phyloP scores from a whole-genome alignment of 1,284 basidiomycete genomes.

The Stygiomarasmius scandens region DNA sequence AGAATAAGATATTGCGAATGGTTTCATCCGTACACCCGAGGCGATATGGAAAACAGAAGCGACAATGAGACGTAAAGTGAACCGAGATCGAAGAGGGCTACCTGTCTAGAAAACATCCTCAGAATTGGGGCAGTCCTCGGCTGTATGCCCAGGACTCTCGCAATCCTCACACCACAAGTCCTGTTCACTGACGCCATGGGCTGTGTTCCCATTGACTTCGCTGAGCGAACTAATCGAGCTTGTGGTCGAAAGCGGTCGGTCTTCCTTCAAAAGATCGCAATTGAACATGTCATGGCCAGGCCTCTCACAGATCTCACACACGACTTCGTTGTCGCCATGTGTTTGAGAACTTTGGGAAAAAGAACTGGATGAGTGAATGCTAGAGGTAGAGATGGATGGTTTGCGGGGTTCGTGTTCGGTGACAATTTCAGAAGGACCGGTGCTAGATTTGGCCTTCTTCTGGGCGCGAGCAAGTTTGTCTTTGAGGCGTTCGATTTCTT shows the following conservation, averaged over 20 bases:
- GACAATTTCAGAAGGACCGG: slow-evolving; percentile 36
- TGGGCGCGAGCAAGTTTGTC: slow-evolving; percentile 60
- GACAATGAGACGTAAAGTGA: background rate
- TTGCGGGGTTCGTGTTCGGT: background rate
- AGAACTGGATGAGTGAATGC: slow-evolving; percentile 19
- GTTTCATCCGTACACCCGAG: background rate
- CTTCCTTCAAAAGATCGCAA: slow-evolving; percentile 62
- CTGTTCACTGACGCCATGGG: slow-evolving; percentile 14
- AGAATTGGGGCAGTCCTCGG: slow-evolving; percentile 77
- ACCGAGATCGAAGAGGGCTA: background rate
- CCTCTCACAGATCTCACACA: slow-evolving; percentile 85
- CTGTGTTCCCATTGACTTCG: slow-evolving; percentile 10
- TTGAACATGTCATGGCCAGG: slow-evolving; percentile 83
- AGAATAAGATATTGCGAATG: background rate
- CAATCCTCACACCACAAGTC: slow-evolving; percentile 76
- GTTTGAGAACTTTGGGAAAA: slow-evolving; percentile 14
- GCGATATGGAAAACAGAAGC: background rate
- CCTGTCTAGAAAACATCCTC: slow-evolving; percentile 76
- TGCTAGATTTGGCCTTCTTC: slow-evolving; percentile 56
- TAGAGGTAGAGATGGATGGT: slow-evolving; percentile 24
- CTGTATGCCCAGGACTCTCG: slow-evolving; percentile 70
- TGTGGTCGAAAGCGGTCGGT: slow-evolving; percentile 19
- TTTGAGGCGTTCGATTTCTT: slow-evolving; percentile 77
- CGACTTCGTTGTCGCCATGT: slow-evolving; percentile 36
- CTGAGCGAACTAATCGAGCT: background rate